phyloP scores from a whole-genome alignment of 805 yeast species.

The Ogataea parapolymorpha region DNA sequence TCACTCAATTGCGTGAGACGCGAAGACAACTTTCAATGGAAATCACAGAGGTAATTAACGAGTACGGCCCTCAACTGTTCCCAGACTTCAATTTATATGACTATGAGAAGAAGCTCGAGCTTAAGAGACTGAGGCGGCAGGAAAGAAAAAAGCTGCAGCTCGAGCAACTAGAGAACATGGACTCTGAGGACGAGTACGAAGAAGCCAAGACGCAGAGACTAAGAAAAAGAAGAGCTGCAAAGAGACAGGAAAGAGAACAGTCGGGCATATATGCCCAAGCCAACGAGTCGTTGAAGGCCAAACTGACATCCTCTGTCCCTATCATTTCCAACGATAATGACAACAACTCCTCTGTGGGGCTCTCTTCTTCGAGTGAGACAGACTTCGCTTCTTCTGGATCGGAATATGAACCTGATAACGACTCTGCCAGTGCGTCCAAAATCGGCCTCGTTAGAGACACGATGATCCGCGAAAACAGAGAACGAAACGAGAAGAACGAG shows the following conservation, averaged over 20 bases:
- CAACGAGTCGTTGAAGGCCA: conserved; percentile 34
- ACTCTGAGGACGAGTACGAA: conserved; percentile 46
- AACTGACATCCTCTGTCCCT: conserved; percentile 48
- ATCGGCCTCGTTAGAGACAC: conserved; percentile 27
- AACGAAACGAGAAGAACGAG: conserved; percentile 17
- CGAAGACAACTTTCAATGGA: conserved; percentile 64
- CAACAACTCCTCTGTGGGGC: conserved; percentile 29
- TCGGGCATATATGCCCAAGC: conserved; percentile 10
- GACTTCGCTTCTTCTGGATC: conserved; percentile 23
- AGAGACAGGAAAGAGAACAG: conserved; percentile 27
- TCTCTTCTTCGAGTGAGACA: conserved; percentile 29
- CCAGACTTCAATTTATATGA: conserved; percentile 74
- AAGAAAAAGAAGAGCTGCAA: conserved; percentile 39
- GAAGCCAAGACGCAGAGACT: conserved; percentile 46
- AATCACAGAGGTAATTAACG: conserved; percentile 76
- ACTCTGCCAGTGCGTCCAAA: conserved; percentile 5
- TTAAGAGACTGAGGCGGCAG: conserved; percentile 27
- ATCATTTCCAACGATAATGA: conserved; percentile 47
- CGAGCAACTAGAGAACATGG: conserved; percentile 19
- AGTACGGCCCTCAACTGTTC: conserved; percentile 77
- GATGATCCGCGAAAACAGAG: conserved; percentile 30
- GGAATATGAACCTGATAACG: conserved; percentile 16
- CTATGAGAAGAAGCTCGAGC: conserved; percentile 38
- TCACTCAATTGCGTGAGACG: conserved; percentile 55
- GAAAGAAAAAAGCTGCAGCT: conserved; percentile 26